These are phyloP conservation scores for Tetragonia tetragonoides DNA, from an alignment of 148 eudicot species.

Conservation along the genomic window DNA sequence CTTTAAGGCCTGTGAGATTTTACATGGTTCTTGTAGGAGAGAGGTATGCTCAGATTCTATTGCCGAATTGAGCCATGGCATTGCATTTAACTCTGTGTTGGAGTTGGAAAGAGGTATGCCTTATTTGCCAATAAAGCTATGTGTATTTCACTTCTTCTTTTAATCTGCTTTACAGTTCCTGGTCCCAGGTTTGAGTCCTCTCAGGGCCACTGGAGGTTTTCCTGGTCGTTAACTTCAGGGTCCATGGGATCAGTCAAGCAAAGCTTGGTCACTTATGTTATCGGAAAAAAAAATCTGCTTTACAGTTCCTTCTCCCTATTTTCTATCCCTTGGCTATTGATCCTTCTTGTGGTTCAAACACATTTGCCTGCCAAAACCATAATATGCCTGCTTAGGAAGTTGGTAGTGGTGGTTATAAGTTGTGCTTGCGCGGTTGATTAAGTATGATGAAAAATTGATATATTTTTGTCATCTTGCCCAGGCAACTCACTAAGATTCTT, in stretches of 20 bases:
- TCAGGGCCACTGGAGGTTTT: no score
- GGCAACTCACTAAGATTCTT: not conserved
- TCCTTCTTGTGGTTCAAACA: not conserved
- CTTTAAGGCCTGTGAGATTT: slow-evolving; percentile 29
- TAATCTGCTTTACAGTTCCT: not conserved
- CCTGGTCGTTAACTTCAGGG: no score
- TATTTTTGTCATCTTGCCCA: not conserved
- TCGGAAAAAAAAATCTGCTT: no score
- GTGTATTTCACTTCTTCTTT: not conserved
- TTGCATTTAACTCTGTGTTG: slow-evolving; percentile 33
- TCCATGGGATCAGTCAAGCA: no score
- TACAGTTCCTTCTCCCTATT: not conserved
- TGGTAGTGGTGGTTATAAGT: not conserved
- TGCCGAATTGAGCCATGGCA: slow-evolving; percentile 25
- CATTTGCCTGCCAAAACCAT: not conserved
- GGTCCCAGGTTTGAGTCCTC: no score
- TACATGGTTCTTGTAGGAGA: slow-evolving; percentile 60
- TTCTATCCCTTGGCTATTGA: not conserved
- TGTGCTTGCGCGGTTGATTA: not conserved
- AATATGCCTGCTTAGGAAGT: not conserved
- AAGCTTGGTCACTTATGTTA: no score
- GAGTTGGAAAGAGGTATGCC: slow-evolving; percentile 50
- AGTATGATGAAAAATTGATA: not conserved
- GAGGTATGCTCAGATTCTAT: slow-evolving; percentile 53
- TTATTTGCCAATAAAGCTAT: slow-evolving; percentile 4